A percentile compares a stretch with the other conserved stretches of the same genome.
Conservation (phyloP, 2,329 filamentous ascomycete genomes). For the Hymenoscyphus salicellus region DNA sequence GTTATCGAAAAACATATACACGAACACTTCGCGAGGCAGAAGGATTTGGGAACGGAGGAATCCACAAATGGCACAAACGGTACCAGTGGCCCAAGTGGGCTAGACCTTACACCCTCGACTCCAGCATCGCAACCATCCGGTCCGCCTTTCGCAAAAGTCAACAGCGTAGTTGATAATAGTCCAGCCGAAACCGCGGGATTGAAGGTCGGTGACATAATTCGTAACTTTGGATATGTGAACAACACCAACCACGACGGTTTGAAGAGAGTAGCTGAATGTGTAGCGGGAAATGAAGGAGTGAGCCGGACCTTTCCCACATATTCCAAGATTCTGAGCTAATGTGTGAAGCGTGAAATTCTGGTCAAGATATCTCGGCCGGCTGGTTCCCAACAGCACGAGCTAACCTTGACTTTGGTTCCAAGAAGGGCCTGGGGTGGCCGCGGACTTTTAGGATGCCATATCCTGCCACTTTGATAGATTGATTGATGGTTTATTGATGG, state of each 20-base stretch:
- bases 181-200: conserved; percentile 82
- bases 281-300: conserved; percentile 87
- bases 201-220: conserved; percentile 74
- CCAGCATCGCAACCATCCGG: conserved; percentile 43
- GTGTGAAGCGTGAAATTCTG: conserved; percentile 55
- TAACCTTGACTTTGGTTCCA: conserved; percentile 72
- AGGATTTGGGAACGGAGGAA: conserved; percentile 40
- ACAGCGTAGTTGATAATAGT: conserved; percentile 72
- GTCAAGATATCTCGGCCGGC: conserved; percentile 60
- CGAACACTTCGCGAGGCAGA: conserved; percentile 75
- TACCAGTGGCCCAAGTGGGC: conserved; percentile 24
- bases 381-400: conserved; percentile 44
- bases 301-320: conserved; percentile 36
- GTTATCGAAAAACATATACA: conserved; percentile 83
- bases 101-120: conserved; percentile 35
- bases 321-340: conserved; percentile 14
- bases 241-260: conserved; percentile 82
- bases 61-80: conserved; percentile 18
- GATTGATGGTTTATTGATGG: not conserved
- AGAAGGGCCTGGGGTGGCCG: conserved; percentile 83
- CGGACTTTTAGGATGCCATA: conserved; percentile 85
- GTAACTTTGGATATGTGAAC: conserved; percentile 81
- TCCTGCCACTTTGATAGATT: conserved; percentile 66
- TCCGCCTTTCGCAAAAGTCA: conserved; percentile 82
- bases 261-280: conserved; percentile 80